Evolutionary conservation across 192 early-diverging fungal genomes (phyloP).

Genomic region (Backusella sp.): DNA sequence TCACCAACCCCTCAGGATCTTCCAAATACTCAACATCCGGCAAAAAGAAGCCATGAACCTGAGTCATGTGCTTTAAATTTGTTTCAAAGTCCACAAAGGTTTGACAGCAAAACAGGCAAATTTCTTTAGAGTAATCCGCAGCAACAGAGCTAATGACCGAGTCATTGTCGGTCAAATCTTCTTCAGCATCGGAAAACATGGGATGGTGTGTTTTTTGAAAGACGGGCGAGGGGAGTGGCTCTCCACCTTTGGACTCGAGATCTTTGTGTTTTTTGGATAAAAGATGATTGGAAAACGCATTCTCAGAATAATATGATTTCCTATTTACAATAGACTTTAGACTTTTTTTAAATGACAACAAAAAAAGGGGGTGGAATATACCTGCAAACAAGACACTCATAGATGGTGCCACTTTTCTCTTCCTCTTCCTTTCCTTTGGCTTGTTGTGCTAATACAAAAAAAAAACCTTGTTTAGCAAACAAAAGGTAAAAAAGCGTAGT

Average conservation of each 20-base stretch:
- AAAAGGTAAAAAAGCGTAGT: too few species aligned
- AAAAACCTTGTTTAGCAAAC: neutral
- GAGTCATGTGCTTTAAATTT: constrained; percentile 92
- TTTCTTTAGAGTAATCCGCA: neutral
- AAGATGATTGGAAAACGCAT: constrained; percentile 88
- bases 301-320: constrained; percentile 57
- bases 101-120: constrained; percentile 89
- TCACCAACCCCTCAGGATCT: constrained; percentile 83
- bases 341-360: neutral
- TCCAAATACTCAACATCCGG: constrained; percentile 93
- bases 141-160: neutral
- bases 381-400: constrained; percentile 54
- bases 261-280: constrained; percentile 94
- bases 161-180: constrained; percentile 1
- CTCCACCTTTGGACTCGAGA: constrained; percentile 44
- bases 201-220: neutral
- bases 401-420: constrained; percentile 31
- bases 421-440: constrained; percentile 50
- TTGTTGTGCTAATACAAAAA: constrained; percentile 51
- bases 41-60: constrained; percentile 89
- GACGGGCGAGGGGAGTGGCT: neutral
- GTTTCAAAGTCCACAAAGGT: constrained; percentile 55
- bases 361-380: constrained; percentile 15
- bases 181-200: constrained; percentile 30
- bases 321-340: neutral